Conservation (phyloP, 163 green algal genomes). For the Chlorella variabilis region DNA sequence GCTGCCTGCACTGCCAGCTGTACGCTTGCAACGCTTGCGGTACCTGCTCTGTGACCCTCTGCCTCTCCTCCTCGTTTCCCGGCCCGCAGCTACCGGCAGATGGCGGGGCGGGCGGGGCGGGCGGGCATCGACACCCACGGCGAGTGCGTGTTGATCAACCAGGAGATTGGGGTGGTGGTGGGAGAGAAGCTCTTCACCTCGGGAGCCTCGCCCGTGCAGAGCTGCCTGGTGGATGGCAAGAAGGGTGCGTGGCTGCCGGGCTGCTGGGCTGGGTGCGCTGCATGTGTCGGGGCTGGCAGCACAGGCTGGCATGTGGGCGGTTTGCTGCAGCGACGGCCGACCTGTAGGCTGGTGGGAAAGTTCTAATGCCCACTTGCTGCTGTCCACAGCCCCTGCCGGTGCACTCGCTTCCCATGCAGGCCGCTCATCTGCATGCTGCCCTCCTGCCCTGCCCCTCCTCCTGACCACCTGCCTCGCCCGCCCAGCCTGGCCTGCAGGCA, state of each 20-base stretch:
- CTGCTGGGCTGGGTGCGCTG: too few relatives aligned
- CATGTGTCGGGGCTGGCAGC: too few relatives aligned
- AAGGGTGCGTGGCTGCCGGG: conserved; percentile 14
- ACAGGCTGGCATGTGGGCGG: too few relatives aligned
- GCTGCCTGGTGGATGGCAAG: conserved; percentile 46
- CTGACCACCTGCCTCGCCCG: conserved; percentile 8
- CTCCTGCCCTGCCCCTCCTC: too few relatives aligned
- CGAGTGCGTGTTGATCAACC: conserved; percentile 71
- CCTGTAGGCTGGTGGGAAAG: too few relatives aligned
- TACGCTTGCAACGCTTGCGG: background rate
- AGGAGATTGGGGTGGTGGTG: conserved; percentile 21
- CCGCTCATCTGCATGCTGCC: too few relatives aligned
- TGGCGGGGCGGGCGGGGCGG: conserved; percentile 91
- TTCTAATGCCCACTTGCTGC: too few relatives aligned
- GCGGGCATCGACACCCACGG: conserved; percentile 89
- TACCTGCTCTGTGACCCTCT: background rate
- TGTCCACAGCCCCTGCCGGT: too few relatives aligned
- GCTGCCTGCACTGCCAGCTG: background rate
- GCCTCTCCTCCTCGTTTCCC: conserved; percentile 3
- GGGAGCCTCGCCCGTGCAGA: conserved; percentile 41
- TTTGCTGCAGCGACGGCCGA: too few relatives aligned
- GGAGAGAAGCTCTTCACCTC: conserved; percentile 54
- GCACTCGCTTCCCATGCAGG: too few relatives aligned
- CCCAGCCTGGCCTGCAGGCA: conserved; percentile 55
- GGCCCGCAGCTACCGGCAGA: conserved; percentile 85